Percentiles rank a stretch among this genome's conserved stretches.
Evolutionary conservation across 2,329 filamentous ascomycete species (phyloP).

Genomic region (Endocalyx cinctus): DNA sequence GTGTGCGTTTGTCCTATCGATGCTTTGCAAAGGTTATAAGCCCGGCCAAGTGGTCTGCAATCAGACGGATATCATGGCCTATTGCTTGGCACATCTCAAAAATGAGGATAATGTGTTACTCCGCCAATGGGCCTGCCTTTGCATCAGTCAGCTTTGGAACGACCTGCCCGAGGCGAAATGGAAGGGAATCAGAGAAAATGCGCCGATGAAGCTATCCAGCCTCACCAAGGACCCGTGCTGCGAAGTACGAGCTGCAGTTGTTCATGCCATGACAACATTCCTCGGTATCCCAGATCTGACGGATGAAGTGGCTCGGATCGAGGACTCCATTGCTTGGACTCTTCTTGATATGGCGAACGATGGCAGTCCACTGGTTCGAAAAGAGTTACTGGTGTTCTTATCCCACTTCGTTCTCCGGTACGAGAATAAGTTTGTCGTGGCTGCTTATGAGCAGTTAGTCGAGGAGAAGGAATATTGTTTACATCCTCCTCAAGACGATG

Average conservation of each 20-base stretch:
- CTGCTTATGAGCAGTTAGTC: conserved; percentile 82
- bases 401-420: conserved; percentile 88
- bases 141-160: conserved; percentile 90
- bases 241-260: conserved; percentile 88
- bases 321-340: conserved; percentile 85
- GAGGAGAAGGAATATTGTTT: conserved; percentile 72
- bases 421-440: conserved; percentile 86
- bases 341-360: conserved; percentile 90
- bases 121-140: conserved; percentile 92
- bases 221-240: conserved; percentile 81
- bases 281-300: conserved; percentile 90
- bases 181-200: conserved; percentile 85
- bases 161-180: conserved; percentile 92
- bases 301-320: conserved; percentile 82
- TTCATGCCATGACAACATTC: conserved; percentile 91
- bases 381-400: conserved; percentile 88
- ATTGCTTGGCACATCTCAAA: conserved; percentile 75
- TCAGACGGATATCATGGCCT: conserved; percentile 83
- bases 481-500: conserved; percentile 51
- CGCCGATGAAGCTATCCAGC: conserved; percentile 74
- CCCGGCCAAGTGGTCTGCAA: conserved; percentile 90
- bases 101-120: conserved; percentile 85
- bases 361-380: conserved; percentile 88
- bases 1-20: conserved; percentile 96
- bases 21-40: conserved; percentile 93